Evolutionary conservation across 306 rosid species (phyloP).

Genomic region (Echinosophora koreensis): DNA sequence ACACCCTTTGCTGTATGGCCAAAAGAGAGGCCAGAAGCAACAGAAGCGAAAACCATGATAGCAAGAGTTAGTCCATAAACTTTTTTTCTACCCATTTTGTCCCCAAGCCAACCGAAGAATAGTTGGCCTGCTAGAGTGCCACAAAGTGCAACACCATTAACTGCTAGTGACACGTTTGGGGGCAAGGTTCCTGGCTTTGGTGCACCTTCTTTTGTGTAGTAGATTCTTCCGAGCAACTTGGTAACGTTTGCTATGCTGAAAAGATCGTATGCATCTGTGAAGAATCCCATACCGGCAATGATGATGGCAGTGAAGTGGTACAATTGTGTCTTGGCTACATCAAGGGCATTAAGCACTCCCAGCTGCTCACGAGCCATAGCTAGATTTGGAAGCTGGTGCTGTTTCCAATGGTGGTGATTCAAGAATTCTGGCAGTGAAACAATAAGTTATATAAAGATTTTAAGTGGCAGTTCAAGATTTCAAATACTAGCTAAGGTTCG

Average conservation of each 20-base stretch:
- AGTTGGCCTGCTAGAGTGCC: slow-evolving; percentile 51
- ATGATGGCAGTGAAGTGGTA: slow-evolving; percentile 50
- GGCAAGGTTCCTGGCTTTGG: slow-evolving; percentile 45
- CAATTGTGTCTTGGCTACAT: slow-evolving; percentile 47
- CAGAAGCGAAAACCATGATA: slow-evolving; percentile 38
- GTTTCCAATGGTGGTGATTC: neutral
- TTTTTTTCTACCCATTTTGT: slow-evolving; percentile 47
- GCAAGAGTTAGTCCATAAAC: slow-evolving; percentile 48
- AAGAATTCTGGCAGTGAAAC: slow-evolving; percentile 9
- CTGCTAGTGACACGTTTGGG: slow-evolving; percentile 43
- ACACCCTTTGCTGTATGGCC: slow-evolving; percentile 40
- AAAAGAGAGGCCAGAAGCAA: slow-evolving; percentile 52
- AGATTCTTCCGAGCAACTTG: slow-evolving; percentile 40
- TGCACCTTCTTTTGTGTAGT: slow-evolving; percentile 37
- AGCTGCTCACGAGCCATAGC: slow-evolving; percentile 40
- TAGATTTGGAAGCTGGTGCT: neutral
- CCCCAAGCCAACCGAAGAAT: slow-evolving; percentile 52
- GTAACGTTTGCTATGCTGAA: slow-evolving; percentile 47
- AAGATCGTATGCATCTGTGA: slow-evolving; percentile 51
- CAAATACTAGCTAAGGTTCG: neutral
- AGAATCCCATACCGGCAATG: slow-evolving; percentile 52
- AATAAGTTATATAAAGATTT: neutral
- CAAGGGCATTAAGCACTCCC: slow-evolving; percentile 47
- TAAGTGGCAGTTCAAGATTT: neutral
- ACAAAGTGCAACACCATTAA: slow-evolving; percentile 46